Percentiles rank a stretch among this genome's conserved stretches.
These are phyloP conservation scores for Diaporthe ilicicola DNA, from an alignment of 2,329 filamentous ascomycete species.

Conservation along the genomic window DNA sequence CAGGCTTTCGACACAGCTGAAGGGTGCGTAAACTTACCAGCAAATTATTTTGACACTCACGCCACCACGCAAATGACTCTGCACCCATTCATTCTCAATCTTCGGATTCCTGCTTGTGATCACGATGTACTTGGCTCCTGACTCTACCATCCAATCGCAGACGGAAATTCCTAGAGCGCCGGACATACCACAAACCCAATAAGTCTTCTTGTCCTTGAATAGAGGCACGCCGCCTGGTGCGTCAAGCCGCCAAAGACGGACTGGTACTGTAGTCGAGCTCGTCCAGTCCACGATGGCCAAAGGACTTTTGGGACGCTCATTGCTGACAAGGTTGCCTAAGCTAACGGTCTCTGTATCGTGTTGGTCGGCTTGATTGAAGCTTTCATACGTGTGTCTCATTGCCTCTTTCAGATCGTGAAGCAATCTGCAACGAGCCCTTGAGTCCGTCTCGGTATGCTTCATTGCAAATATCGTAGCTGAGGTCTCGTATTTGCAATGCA, in stretches of 20 bases:
- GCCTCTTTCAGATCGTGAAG: no score
- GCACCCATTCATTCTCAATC: conserved; percentile 30
- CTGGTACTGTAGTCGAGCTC: neutral
- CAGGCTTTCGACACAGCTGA: no score
- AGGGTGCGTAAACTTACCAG: no score
- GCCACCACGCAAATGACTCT: conserved; percentile 34
- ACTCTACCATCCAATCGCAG: conserved; percentile 36
- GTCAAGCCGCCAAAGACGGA: conserved; percentile 24
- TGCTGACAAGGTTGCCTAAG: no score
- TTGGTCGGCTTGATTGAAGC: no score
- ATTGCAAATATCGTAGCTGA: no score
- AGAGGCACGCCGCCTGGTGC: conserved; percentile 6
- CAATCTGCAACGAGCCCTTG: no score
- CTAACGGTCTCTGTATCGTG: no score
- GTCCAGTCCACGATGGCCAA: no score
- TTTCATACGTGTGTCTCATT: no score
- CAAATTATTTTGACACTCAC: neutral
- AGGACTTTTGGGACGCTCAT: neutral
- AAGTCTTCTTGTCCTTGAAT: conserved; percentile 33
- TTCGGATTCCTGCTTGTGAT: conserved; percentile 33
- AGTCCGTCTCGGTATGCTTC: no score
- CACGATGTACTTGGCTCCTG: conserved; percentile 33
- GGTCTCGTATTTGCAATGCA: no score
- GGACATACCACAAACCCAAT: conserved; percentile 36
- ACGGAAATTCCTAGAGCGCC: neutral